Evolutionary conservation across 2,329 filamentous ascomycete species (phyloP).

Genomic region (Onygenales sp.): DNA sequence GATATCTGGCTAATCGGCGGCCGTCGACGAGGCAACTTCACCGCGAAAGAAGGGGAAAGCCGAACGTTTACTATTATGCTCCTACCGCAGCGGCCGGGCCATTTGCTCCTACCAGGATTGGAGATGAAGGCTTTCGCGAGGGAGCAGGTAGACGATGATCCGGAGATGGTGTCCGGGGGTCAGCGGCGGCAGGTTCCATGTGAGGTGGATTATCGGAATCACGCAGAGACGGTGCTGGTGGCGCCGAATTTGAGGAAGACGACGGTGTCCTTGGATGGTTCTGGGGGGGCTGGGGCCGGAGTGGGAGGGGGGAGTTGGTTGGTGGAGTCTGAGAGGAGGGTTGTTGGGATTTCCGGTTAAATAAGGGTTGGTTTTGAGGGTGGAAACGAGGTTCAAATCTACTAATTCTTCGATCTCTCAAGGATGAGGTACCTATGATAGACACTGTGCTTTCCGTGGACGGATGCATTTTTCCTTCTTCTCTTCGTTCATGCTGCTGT

Average conservation of each 20-base stretch:
- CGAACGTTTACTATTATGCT: slow-evolving; percentile 59
- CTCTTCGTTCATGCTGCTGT: no score
- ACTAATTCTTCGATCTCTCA: no score
- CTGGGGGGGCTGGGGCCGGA: slow-evolving; percentile 32
- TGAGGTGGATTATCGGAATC: slow-evolving; percentile 72
- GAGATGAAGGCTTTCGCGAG: slow-evolving; percentile 60
- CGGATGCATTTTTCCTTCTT: no score
- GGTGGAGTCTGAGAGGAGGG: slow-evolving; percentile 48
- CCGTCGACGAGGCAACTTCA: slow-evolving; percentile 68
- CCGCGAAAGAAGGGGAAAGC: slow-evolving; percentile 35
- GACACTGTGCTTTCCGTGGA: no score
- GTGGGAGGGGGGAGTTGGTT: slow-evolving; percentile 50
- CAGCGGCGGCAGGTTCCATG: slow-evolving; percentile 42
- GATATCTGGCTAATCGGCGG: slow-evolving; percentile 83
- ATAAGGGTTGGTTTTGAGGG: not conserved
- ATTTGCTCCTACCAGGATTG: slow-evolving; percentile 65
- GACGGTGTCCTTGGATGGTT: slow-evolving; percentile 62
- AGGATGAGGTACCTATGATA: no score
- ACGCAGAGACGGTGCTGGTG: slow-evolving; percentile 68
- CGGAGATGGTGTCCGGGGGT: slow-evolving; percentile 8
- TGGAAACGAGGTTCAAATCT: no score
- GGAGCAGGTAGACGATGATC: slow-evolving; percentile 15
- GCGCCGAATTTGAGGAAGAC: slow-evolving; percentile 61
- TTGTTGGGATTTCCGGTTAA: not conserved
- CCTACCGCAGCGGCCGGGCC: slow-evolving; percentile 69